These are phyloP conservation scores for Phytophthora megakarya DNA, from an alignment of 352 stramenopile genomes.

Conservation along the genomic window DNA sequence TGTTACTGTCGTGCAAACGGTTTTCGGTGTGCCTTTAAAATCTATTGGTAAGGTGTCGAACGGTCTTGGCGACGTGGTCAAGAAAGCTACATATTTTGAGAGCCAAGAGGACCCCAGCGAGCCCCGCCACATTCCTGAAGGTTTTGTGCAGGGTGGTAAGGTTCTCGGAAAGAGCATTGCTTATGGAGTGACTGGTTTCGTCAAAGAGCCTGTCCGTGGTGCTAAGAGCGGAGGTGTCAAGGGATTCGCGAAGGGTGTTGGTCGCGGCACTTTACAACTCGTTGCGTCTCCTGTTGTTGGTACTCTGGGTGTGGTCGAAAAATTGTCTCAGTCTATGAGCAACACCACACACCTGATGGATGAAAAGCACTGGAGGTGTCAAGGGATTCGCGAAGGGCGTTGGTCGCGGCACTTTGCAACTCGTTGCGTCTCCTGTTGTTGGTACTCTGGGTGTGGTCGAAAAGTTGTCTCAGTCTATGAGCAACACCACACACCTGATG, in stretches of 20 bases:
- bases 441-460: constrained; percentile 83
- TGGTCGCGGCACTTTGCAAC: constrained; percentile 74
- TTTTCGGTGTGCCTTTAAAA: constrained; percentile 74
- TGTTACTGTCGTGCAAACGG: constrained; percentile 79
- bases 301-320: constrained; percentile 83
- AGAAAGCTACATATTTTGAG: constrained; percentile 83
- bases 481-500: constrained; percentile 87
- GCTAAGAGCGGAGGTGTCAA: constrained; percentile 76
- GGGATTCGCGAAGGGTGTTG: constrained; percentile 84
- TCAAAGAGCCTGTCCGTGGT: constrained; percentile 82
- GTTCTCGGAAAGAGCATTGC: constrained; percentile 81
- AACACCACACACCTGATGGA: constrained; percentile 90
- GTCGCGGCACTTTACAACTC: constrained; percentile 77
- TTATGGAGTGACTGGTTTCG: constrained; percentile 77
- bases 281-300: constrained; percentile 83
- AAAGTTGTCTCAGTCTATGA: constrained; percentile 83
- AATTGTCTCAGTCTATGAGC: constrained; percentile 78
- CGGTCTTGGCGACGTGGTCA: constrained; percentile 82
- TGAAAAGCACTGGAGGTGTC: constrained; percentile 78
- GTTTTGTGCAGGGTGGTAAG: constrained; percentile 73
- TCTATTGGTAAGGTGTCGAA: constrained; percentile 88
- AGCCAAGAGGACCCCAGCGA: constrained; percentile 75
- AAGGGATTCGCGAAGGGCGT: constrained; percentile 86
- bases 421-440: constrained; percentile 82
- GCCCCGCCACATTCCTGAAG: constrained; percentile 78